Percentiles rank a stretch among this genome's conserved stretches.
These are phyloP conservation scores for Sextonia rubra DNA, from an alignment of 164 flowering plant species.

Conservation along the genomic window DNA sequence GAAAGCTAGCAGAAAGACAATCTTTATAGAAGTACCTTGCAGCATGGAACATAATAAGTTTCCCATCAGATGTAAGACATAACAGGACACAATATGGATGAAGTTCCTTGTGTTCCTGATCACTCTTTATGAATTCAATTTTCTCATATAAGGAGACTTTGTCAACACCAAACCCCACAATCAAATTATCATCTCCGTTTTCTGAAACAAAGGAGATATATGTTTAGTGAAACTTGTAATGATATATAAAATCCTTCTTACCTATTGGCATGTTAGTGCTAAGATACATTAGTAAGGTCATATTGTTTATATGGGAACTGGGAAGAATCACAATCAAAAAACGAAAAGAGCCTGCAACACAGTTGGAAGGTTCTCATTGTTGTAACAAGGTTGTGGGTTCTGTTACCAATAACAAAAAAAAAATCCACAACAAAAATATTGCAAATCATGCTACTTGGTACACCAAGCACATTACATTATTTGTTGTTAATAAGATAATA, in stretches of 20 bases:
- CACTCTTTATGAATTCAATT: conserved; percentile 44
- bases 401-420: too few relatives aligned
- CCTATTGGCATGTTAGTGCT: background rate
- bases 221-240: conserved; percentile 4
- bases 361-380: too few relatives aligned
- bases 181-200: conserved; percentile 75
- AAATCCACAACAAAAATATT: too few relatives aligned
- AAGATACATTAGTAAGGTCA: background rate
- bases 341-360: too few relatives aligned
- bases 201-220: conserved; percentile 37
- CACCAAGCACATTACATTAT: too few relatives aligned
- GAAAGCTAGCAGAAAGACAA: background rate
- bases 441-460: too few relatives aligned
- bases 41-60: conserved; percentile 63
- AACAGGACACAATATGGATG: conserved; percentile 66
- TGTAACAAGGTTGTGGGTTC: too few relatives aligned
- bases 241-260: background rate
- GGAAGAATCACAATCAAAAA: too few relatives aligned
- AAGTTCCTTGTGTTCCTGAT: conserved; percentile 54
- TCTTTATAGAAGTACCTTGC: conserved; percentile 49
- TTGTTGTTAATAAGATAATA: too few relatives aligned
- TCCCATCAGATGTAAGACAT: conserved; percentile 83
- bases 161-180: conserved; percentile 72
- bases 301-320: background rate
- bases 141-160: conserved; percentile 50